A percentile compares a stretch with the other conserved stretches of the same genome.
These are phyloP conservation scores for Podospora australis DNA, from an alignment of 495 filamentous ascomycete species.

Conservation along the genomic window DNA sequence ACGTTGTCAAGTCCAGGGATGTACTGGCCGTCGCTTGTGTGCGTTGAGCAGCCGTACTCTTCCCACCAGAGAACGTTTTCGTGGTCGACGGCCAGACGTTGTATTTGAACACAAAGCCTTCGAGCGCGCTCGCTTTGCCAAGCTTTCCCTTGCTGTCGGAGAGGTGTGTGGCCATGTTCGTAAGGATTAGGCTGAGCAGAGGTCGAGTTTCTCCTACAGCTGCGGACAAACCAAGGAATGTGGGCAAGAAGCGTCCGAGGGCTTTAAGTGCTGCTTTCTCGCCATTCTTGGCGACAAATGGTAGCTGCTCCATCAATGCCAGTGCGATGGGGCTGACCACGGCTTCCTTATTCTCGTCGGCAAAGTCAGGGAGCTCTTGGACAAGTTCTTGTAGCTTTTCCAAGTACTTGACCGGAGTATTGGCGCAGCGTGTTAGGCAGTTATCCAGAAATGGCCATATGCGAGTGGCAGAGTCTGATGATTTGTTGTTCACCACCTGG, in stretches of 20 bases:
- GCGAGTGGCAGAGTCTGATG: conserved; percentile 3
- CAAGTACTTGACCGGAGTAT: conserved; percentile 69
- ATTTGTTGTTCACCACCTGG: conserved; percentile 13
- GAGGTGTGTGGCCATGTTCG: conserved; percentile 22
- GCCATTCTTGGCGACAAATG: conserved; percentile 52
- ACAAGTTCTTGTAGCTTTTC: conserved; percentile 41
- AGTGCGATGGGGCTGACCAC: conserved; percentile 49
- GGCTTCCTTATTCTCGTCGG: conserved; percentile 4
- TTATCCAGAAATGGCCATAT: conserved; percentile 71
- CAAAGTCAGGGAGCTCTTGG: conserved; percentile 13
- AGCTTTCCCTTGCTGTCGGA: conserved; percentile 13
- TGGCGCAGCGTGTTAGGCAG: conserved; percentile 62
- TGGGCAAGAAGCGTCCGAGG: conserved; percentile 51
- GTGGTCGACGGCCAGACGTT: conserved; percentile 7
- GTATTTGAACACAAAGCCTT: conserved; percentile 9
- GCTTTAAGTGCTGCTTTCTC: conserved; percentile 30
- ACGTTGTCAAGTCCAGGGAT: conserved; percentile 9
- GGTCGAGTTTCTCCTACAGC: conserved; percentile 33
- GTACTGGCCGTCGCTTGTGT: background rate
- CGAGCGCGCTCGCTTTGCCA: conserved; percentile 11
- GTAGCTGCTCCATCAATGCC: conserved; percentile 69
- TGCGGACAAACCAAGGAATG: conserved; percentile 45
- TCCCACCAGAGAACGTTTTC: background rate
- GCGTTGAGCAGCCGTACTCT: background rate
- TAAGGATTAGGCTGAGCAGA: conserved; percentile 31